Base-by-base conservation (phyloP, 192 early-diverging fungal species). In the Umbelopsis sp. region DNA sequence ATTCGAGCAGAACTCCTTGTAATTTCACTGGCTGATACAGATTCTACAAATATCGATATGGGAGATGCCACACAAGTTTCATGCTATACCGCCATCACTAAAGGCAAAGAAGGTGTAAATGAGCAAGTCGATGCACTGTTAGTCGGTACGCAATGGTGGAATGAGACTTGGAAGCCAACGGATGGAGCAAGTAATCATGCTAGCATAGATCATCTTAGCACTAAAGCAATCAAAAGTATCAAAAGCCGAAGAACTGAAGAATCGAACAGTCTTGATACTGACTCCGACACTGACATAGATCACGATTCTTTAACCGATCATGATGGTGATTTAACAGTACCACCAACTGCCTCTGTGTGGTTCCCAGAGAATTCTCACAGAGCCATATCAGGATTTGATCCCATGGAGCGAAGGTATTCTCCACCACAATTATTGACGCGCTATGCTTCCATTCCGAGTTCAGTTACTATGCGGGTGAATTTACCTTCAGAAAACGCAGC, bases 1-100 rank as follows among this genome's bases (percentile, higher is more conserved):
- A 89, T 92, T 15, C 75, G 80, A 15, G 89, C 88, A 0, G 86
- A 88, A 69, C 75, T 88, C 41, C 82, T 77, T 21, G 88, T 90
- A 16, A 80, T 86, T 48, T 84, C 78, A 46, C 55, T 90, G 72
- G 76, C 55, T 71, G 46, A 70, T 61, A 33, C 76, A 70, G 25
- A 76, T 73, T 33, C 76, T 71, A 35, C 72, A 74, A 0, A 76
- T 83, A 2, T 90, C 30, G 55, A 30, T 61, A 30, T 61, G 25
- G 55, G 11, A 18, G 27, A 16, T 35, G 25, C 12, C 4, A 5
- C 21, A 16, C 33, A 35, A n/a, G 55, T 61, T 0, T 37, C 55
- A 35, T 35, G 55, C 35, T 61, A 90, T 37, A 75, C 71, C 18
- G 69, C 72, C 23, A 69, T 83, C n/a, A 71, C 77, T 7, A 66